Conservation (phyloP, 768 basidiomycete species). For the Gyrodon lividus region DNA sequence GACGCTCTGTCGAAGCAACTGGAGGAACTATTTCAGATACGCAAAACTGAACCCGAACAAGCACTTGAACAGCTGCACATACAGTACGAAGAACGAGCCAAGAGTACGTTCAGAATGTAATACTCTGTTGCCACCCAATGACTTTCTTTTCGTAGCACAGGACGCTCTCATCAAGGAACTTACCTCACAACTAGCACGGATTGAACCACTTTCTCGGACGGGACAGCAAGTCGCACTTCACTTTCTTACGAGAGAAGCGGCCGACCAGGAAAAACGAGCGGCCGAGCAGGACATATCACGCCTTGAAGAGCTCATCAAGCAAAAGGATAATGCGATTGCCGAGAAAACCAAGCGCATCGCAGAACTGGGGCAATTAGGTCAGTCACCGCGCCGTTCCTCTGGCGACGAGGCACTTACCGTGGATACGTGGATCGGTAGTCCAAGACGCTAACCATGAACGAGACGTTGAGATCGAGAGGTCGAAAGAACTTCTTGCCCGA, state of each 20-base stretch:
- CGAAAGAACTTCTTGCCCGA: slow-evolving; percentile 43
- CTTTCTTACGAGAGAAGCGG: slow-evolving; percentile 71
- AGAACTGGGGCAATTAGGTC: slow-evolving; percentile 50
- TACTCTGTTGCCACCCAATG: not conserved
- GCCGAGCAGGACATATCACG: slow-evolving; percentile 48
- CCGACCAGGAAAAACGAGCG: slow-evolving; percentile 61
- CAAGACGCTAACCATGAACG: slow-evolving; percentile 53
- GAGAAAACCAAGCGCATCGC: slow-evolving; percentile 47
- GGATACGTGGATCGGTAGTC: slow-evolving; percentile 36
- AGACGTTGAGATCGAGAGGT: slow-evolving; percentile 60
- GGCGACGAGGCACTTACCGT: slow-evolving; percentile 1
- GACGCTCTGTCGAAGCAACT: slow-evolving; percentile 51
- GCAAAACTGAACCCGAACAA: slow-evolving; percentile 66
- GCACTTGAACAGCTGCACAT: slow-evolving; percentile 45
- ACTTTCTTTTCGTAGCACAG: slow-evolving; percentile 44
- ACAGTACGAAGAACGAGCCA: slow-evolving; percentile 50
- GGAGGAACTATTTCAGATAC: slow-evolving; percentile 55
- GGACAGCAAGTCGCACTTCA: slow-evolving; percentile 55
- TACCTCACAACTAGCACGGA: slow-evolving; percentile 49
- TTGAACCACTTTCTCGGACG: slow-evolving; percentile 52
- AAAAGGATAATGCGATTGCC: slow-evolving; percentile 40
- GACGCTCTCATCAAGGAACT: slow-evolving; percentile 48
- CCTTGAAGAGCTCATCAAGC: slow-evolving; percentile 43
- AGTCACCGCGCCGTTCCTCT: slow-evolving; percentile 12
- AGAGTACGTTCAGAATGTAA: slow-evolving; percentile 40